Conservation (phyloP, 2,329 filamentous ascomycete species). For the Ceratocystiopsis brevicomis region DNA sequence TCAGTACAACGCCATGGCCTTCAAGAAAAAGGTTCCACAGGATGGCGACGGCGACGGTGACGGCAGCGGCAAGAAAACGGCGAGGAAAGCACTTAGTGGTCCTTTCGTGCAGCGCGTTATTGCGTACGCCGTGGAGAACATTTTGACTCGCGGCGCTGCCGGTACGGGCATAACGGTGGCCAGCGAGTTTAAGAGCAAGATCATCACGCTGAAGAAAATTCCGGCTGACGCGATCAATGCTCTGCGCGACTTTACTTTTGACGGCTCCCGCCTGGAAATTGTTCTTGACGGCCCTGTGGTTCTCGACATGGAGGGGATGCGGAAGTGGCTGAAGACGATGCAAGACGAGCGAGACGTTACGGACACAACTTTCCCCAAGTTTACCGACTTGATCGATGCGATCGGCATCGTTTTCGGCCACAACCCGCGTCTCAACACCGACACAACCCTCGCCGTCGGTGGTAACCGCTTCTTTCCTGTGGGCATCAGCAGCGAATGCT, state of each 20-base stretch:
- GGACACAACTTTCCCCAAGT: constrained; percentile 27
- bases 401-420: constrained; percentile 33
- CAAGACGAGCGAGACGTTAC: constrained; percentile 16
- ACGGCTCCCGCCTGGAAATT: constrained; percentile 14
- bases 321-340: constrained; percentile 26
- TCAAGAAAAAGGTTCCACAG: constrained; percentile 4
- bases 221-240: not conserved
- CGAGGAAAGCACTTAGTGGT: constrained; percentile 4
- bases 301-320: constrained; percentile 22
- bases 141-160: constrained; percentile 13
- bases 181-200: constrained; percentile 8
- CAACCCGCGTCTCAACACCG: constrained; percentile 18
- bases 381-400: constrained; percentile 27
- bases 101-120: constrained; percentile 7
- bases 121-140: constrained; percentile 10
- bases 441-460: constrained; percentile 22
- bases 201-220: constrained; percentile 6
- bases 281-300: constrained; percentile 23
- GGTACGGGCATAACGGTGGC: constrained; percentile 14
- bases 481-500: constrained; percentile 12
- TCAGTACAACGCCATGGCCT: no score
- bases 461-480: constrained; percentile 30
- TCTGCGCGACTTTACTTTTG: constrained; percentile 3
- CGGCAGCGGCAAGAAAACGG: constrained; percentile 5
- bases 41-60: constrained; percentile 2